Base-by-base conservation (phyloP, 352 stramenopile genomes). In the Phytophthora rubi region DNA sequence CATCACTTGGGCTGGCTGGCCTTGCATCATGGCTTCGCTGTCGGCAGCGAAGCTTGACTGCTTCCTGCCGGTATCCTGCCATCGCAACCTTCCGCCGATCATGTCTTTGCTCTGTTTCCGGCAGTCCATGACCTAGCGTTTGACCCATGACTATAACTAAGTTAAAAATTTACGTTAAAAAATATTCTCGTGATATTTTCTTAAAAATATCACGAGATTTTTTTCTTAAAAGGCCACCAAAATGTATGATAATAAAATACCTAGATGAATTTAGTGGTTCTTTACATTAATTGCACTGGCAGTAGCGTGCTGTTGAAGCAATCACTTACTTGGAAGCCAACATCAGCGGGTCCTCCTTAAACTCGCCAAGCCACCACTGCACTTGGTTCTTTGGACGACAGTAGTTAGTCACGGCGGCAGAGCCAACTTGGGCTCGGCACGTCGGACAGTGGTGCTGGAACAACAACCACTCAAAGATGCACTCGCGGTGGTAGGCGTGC, bases 281-380 rank as follows among this genome's bases (percentile, higher is more conserved):
- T 13, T 42, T 42, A 42, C 35, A 15, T 42, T 42, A 42, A 13
- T 42, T 42, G 35, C 35, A 15, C 35, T 7, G 35, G 2, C 35
- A 42, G 35, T 42, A 30, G 26, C 26, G 26, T 30, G 3, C 26
- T 30, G 15, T 6, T 47, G 15, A 47, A 9, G 39, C 39, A 58
- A 37, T 44, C 37, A 18, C 51, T 53, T 71, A 71, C 56, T 64
- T 63, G 42, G 51, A 21, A 44, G 51, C 47, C 15, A 59, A 58
- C 21, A 16, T 60, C 37, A 89, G 60, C 10, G 74, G 78, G 45
- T 86, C 67, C 44, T 85, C 69, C 37, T 84, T 80, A 42, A 88
- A 88, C 18, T 82, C 74, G 4, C 68, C 75, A 35, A 90, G 66
- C 82, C 82, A 90, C 82, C 80, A 90, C 65, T 88, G 80, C n/a